Evolutionary conservation across 192 early-diverging fungal genomes (phyloP).

Genomic region (Linnemannia schmuckeri): DNA sequence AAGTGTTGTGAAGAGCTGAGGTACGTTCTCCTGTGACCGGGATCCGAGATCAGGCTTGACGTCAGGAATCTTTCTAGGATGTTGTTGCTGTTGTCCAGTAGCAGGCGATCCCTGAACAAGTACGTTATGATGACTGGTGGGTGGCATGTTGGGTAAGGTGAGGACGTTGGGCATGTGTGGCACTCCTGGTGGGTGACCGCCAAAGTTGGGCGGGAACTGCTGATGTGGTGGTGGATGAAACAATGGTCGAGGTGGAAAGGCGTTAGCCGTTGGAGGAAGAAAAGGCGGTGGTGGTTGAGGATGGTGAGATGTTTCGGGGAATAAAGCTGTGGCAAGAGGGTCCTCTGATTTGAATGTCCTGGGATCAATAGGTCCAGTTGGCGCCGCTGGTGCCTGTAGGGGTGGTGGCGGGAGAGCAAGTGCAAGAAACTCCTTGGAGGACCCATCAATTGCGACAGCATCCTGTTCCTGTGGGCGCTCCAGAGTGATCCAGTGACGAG

Average conservation of each 20-base stretch:
- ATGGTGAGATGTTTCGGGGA: conserved; percentile 6
- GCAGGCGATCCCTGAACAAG: not conserved
- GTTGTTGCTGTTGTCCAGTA: not conserved
- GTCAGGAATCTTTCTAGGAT: not conserved
- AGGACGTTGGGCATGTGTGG: not conserved
- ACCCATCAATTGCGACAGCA: not conserved
- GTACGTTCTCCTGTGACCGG: conserved; percentile 2
- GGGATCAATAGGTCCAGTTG: not conserved
- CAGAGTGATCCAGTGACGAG: conserved; percentile 46
- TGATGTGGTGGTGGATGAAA: conserved; percentile 16
- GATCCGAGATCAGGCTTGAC: not conserved
- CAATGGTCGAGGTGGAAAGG: conserved; percentile 16
- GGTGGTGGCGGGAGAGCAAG: not conserved
- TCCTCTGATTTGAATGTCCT: conserved; percentile 22
- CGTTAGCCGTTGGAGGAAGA: not conserved
- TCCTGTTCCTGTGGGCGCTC: conserved; percentile 14
- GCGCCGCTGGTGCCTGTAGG: not conserved
- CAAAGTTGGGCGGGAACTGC: conserved; percentile 15
- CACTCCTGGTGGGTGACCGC: conserved; percentile 10
- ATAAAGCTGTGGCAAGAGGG: conserved; percentile 10
- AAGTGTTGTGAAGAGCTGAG: conserved; percentile 33
- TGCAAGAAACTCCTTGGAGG: not conserved
- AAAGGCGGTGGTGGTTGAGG: not conserved
- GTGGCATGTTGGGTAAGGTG: conserved; percentile 24
- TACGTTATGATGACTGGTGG: conserved; percentile 20